Percentiles rank a stretch among this genome's conserved stretches.
Evolutionary conservation across 2,329 filamentous ascomycete species (phyloP).

Genomic region (Fusarium ambrosium): DNA sequence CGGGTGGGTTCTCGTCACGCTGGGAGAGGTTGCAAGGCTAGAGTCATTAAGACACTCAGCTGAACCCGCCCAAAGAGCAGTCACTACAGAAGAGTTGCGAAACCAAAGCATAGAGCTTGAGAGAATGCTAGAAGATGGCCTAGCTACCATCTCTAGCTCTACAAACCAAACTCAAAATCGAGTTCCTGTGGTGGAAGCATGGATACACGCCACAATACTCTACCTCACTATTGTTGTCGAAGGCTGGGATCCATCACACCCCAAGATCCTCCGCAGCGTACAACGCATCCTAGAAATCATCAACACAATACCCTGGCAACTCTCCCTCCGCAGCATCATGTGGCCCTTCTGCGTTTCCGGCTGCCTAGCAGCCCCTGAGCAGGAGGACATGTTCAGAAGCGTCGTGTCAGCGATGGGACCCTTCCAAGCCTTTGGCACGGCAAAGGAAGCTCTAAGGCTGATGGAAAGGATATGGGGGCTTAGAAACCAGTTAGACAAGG

Average conservation of each 20-base stretch:
- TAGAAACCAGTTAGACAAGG: background rate
- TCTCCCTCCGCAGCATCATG: background rate
- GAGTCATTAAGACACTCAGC: background rate
- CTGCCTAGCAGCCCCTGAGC: background rate
- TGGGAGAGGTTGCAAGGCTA: background rate
- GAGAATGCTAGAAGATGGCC: background rate
- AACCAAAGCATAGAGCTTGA: background rate
- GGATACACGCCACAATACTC: background rate
- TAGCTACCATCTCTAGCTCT: background rate
- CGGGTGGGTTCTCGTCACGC: background rate
- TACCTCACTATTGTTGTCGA: background rate
- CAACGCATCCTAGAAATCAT: background rate
- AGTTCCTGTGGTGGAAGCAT: background rate
- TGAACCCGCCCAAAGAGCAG: background rate
- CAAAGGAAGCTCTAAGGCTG: background rate
- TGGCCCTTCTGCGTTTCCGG: background rate
- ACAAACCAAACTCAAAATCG: background rate
- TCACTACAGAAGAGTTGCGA: background rate
- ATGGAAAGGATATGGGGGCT: background rate
- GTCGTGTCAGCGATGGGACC: background rate
- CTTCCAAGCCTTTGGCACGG: background rate
- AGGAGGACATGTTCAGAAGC: background rate
- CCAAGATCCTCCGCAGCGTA: background rate
- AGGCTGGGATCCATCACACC: background rate
- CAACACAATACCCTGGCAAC: background rate